Evolutionary conservation across 768 basidiomycete genomes (phyloP).

Genomic region (Thelephora ganbajun): DNA sequence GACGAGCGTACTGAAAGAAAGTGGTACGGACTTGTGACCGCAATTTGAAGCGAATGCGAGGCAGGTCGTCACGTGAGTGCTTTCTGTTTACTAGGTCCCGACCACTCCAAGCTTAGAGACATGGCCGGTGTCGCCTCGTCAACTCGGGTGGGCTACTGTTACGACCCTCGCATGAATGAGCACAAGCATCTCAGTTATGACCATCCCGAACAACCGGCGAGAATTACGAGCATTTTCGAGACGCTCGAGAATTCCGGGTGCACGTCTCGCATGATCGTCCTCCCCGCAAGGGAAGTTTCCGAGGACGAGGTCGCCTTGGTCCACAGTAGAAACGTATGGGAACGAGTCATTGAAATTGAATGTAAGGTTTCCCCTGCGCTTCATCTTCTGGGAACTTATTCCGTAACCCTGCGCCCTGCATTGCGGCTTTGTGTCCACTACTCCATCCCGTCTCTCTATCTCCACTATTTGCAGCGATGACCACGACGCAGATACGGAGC

Average conservation of each 20-base stretch:
- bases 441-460: neutral
- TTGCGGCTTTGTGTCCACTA: slow-evolving; percentile 53
- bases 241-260: slow-evolving; percentile 40
- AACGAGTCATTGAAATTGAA: slow-evolving; percentile 35
- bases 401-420: slow-evolving; percentile 19
- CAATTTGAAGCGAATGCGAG: no score
- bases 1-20: no score
- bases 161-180: slow-evolving; percentile 76
- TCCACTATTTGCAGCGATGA: slow-evolving; percentile 39
- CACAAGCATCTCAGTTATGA: slow-evolving; percentile 65
- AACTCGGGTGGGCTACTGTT: slow-evolving; percentile 64
- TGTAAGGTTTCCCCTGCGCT: no score
- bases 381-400: no score
- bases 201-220: slow-evolving; percentile 62
- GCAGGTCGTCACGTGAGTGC: no score
- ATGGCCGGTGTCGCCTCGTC: no score
- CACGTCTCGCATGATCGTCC: slow-evolving; percentile 52
- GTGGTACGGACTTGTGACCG: no score
- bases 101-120: no score
- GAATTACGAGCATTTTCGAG: slow-evolving; percentile 60
- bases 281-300: slow-evolving; percentile 56
- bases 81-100: no score
- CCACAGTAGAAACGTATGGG: slow-evolving; percentile 80
- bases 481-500: slow-evolving; percentile 52
- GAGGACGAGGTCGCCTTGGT: slow-evolving; percentile 71